A percentile compares a stretch with the other conserved stretches of the same genome.
These are phyloP conservation scores for Aureobasidium sp. DNA, from an alignment of 2,329 filamentous ascomycete species.

Conservation along the genomic window DNA sequence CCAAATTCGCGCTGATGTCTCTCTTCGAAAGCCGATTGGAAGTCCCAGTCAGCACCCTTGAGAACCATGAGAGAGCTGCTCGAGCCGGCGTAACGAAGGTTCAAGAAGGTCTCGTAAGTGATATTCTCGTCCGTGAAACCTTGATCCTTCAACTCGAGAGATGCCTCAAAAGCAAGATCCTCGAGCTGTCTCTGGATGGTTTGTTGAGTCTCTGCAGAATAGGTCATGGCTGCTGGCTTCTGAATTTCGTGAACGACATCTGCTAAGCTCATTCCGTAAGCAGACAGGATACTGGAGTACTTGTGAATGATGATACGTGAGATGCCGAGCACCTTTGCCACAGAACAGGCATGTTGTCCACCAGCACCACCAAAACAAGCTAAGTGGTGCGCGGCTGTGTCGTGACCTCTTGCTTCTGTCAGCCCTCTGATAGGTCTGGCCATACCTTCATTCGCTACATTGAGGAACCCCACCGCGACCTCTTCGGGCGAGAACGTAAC, in stretches of 20 bases:
- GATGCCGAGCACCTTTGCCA: constrained; percentile 40
- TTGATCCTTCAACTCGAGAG: constrained; percentile 55
- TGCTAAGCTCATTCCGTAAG: constrained; percentile 42
- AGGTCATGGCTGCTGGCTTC: constrained; percentile 32
- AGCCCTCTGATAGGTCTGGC: constrained; percentile 26
- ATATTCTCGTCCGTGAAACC: constrained; percentile 46
- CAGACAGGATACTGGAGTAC: constrained; percentile 42
- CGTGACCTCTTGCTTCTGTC: constrained; percentile 26
- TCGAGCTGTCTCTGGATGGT: constrained; percentile 65
- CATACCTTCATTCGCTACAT: constrained; percentile 29
- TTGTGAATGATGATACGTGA: constrained; percentile 38
- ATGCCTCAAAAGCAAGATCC: constrained; percentile 47
- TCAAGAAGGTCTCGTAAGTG: constrained; percentile 33
- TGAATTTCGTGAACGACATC: constrained; percentile 39
- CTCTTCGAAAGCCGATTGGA: constrained; percentile 30
- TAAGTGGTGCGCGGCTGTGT: constrained; percentile 23
- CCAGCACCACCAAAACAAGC: constrained; percentile 30
- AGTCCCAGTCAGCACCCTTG: constrained; percentile 27
- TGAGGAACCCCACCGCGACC: constrained; percentile 24
- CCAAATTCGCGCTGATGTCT: constrained; percentile 39
- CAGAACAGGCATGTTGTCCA: constrained; percentile 40
- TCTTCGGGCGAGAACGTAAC: constrained; percentile 33
- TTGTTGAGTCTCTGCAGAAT: constrained; percentile 41
- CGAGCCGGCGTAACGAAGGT: constrained; percentile 39
- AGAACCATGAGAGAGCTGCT: constrained; percentile 40